Base-by-base conservation (phyloP, 73 alveolate species). In the Paramecium caudatum region DNA sequence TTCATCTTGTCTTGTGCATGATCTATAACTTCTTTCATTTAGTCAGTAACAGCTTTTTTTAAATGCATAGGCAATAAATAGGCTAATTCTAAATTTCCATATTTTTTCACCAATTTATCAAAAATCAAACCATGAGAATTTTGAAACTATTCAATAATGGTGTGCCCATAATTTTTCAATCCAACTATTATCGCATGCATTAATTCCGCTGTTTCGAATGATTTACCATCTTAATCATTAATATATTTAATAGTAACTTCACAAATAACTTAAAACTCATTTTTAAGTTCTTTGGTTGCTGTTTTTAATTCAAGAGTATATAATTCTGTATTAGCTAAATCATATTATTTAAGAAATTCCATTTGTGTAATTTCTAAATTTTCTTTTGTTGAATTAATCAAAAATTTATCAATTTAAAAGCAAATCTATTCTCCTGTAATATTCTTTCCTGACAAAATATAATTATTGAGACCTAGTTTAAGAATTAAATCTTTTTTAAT, bases 171-270 rank as follows among this genome's bases (percentile, higher is more conserved):
- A 15, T 32, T 15, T 8, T 61, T 32, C 50, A 82, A 32, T 9
- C 32, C 36, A 27, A 48, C 36, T 32, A 5, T 82, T 25, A 61
- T 32, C 12, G 82, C 91, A 82, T 82, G 91, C 82, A 82, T 36
- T 23, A 82, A 30, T 27, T 82, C 91, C 4, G 62, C 91, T 19
- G 19, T 32, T 32, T 82, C 91, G 9, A 33, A 23, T 19, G 74
- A 8, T 50, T 50, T 50, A 0, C 30, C 74, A 0, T 0, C 30
- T 17, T 50, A 50, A 4, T 17, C 21, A 50, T 50, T 19, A 50
- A 50, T 50, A 17, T 23, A 50, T 2, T 50, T 17, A 19, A 50
- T 50, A 6, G 74, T 39, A 23, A 39, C 74, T 3, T 50, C 9
- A 5, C 74, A 50, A 23, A 23, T 6, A 0, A 39, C 74, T n/a